Conservation (phyloP, 257 asterid species). For the Echites panduratus region DNA sequence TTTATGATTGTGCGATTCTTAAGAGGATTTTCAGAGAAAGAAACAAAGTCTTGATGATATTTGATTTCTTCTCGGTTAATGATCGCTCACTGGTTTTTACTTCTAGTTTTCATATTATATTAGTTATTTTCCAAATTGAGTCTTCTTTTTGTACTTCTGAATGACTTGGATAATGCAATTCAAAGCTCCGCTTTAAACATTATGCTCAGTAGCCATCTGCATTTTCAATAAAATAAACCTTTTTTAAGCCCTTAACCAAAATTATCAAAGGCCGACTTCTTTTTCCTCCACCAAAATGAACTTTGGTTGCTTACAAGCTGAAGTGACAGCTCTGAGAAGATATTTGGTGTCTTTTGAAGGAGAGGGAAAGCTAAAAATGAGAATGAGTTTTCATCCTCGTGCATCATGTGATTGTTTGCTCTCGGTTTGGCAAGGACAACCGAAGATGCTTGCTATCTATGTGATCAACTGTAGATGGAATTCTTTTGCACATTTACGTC, state of each 20-base stretch:
- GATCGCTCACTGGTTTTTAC: neutral
- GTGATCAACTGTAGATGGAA: neutral
- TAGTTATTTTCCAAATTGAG: neutral
- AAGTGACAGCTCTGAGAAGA: neutral
- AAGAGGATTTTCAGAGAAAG: neutral
- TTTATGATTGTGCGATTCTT: neutral
- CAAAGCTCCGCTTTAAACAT: neutral
- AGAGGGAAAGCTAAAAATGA: neutral
- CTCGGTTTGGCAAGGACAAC: neutral
- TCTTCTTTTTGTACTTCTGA: neutral
- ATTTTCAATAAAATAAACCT: neutral
- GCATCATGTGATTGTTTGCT: neutral
- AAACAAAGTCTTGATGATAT: neutral
- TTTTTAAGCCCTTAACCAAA: neutral
- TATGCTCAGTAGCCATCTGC: neutral
- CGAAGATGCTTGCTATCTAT: neutral
- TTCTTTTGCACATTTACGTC: neutral
- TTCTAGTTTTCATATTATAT: neutral
- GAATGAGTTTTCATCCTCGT: neutral
- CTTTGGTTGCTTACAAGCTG: neutral
- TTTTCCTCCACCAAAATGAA: neutral
- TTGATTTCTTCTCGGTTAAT: neutral
- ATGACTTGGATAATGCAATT: neutral
- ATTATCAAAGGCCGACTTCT: neutral
- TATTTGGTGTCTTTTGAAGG: neutral